phyloP scores from a whole-genome alignment of 116 monocot species.

The Iris pallida region DNA sequence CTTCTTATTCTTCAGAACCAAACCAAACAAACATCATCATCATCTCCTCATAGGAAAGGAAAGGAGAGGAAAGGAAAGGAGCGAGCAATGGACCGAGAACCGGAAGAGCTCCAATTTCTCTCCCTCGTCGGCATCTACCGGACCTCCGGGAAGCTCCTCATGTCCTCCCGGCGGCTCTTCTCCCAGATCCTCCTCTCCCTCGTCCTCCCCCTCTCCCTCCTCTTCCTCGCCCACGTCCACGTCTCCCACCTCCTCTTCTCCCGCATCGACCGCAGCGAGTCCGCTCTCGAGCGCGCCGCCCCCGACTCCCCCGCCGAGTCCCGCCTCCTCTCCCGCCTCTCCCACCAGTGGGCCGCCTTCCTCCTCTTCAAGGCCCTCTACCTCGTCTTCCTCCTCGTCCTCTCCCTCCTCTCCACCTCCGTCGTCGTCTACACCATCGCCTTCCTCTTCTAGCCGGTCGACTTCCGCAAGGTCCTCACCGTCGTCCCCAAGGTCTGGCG shows the following conservation, averaged over 20 bases:
- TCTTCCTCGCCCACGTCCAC: slow-evolving; percentile 63
- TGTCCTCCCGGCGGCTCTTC: slow-evolving; percentile 29
- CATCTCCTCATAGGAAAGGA: too few species aligned
- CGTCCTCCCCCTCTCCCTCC: slow-evolving; percentile 59
- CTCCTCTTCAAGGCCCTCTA: slow-evolving; percentile 66
- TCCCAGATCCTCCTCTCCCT: slow-evolving; percentile 43
- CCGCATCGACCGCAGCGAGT: slow-evolving; percentile 48
- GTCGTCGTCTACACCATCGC: slow-evolving; percentile 83
- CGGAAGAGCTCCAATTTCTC: slow-evolving; percentile 76
- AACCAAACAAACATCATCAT: too few species aligned
- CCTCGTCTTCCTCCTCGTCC: slow-evolving; percentile 55
- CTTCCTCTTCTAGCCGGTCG: slow-evolving; percentile 52
- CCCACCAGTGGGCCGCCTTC: slow-evolving; percentile 49
- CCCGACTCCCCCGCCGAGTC: slow-evolving; percentile 41
- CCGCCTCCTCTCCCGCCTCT: slow-evolving; percentile 34
- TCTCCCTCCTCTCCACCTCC: slow-evolving; percentile 80
- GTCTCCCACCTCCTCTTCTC: slow-evolving; percentile 67
- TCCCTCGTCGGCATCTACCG: slow-evolving; percentile 40
- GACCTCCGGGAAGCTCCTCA: slow-evolving; percentile 23
- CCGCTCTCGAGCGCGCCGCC: slow-evolving; percentile 36
- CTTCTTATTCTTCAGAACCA: too few species aligned
- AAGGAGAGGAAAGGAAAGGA: too few species aligned
- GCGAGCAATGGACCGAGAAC: slow-evolving; percentile 80
- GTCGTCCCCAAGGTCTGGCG: slow-evolving; percentile 75
- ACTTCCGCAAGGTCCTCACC: slow-evolving; percentile 51